phyloP scores from a whole-genome alignment of 2,329 filamentous ascomycete species.

The Chaetomium sp. region DNA sequence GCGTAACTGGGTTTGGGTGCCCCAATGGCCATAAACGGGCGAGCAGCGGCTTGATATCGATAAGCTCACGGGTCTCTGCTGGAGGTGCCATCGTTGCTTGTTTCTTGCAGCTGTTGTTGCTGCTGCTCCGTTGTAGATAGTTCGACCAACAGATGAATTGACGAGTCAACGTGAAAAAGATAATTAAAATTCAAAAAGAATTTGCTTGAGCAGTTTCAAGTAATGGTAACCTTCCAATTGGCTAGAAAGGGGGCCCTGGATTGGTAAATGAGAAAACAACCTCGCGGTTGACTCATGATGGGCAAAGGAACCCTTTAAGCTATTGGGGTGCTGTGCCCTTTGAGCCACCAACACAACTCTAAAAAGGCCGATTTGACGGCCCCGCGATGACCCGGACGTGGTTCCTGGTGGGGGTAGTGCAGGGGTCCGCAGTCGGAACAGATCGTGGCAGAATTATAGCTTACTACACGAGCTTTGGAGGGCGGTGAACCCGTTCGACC shows the following conservation, averaged over 20 bases:
- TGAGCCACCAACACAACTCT: not conserved
- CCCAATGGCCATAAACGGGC: slow-evolving; percentile 62
- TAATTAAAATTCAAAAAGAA: not conserved
- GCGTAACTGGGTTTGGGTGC: slow-evolving; percentile 46
- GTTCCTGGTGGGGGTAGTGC: slow-evolving; percentile 12
- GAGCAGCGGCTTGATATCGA: slow-evolving; percentile 65
- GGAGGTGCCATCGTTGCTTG: slow-evolving; percentile 7
- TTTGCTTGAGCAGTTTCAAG: not conserved
- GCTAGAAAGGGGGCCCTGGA: not conserved
- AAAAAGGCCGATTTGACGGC: not conserved
- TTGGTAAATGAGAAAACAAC: not conserved
- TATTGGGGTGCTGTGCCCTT: not conserved
- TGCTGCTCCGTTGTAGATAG: too few species aligned
- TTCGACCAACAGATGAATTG: too few species aligned
- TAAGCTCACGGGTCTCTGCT: slow-evolving; percentile 7
- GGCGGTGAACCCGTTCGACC: slow-evolving; percentile 15
- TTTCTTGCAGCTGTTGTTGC: too few species aligned
- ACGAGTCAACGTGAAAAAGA: too few species aligned
- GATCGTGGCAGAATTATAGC: slow-evolving; percentile 14
- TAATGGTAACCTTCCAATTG: not conserved
- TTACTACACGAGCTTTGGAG: not conserved
- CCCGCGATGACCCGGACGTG: slow-evolving; percentile 14
- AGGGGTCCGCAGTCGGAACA: slow-evolving; percentile 10
- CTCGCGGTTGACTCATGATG: slow-evolving; percentile 19
- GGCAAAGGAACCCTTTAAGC: not conserved